Evolutionary conservation across 306 rosid genomes (phyloP).

Genomic region (Herpetospermum pedunculosum): DNA sequence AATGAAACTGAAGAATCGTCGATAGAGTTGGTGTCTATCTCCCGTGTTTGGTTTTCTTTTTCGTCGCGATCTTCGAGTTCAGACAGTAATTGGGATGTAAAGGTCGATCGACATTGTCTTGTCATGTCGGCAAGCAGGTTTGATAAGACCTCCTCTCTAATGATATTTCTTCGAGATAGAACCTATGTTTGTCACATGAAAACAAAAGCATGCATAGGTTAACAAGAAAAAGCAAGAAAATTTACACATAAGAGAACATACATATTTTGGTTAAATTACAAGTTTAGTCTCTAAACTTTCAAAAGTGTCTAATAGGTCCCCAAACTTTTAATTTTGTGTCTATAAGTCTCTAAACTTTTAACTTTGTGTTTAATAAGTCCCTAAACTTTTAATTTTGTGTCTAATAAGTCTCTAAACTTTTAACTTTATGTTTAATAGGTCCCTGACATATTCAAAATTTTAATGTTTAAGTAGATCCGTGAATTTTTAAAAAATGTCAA

Average conservation of each 20-base stretch:
- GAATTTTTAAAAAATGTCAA: too few species aligned
- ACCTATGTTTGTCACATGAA: constrained; percentile 31
- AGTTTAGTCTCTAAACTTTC: too few species aligned
- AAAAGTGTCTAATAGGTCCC: too few species aligned
- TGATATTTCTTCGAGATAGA: constrained; percentile 52
- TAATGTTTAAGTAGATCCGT: too few species aligned
- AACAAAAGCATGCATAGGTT: not conserved
- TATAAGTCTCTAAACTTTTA: too few species aligned
- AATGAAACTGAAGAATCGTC: constrained; percentile 48
- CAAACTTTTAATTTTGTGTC: too few species aligned
- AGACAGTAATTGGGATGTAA: constrained; percentile 41
- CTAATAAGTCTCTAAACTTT: too few species aligned
- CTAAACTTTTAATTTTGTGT: too few species aligned
- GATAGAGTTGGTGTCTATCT: constrained; percentile 38
- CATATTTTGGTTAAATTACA: too few species aligned
- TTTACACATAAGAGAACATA: not conserved
- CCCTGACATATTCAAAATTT: too few species aligned
- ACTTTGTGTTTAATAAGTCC: too few species aligned
- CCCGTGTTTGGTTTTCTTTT: constrained; percentile 54
- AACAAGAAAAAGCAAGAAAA: not conserved
- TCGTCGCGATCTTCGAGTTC: constrained; percentile 49
- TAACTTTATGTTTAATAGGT: too few species aligned
- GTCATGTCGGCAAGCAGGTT: constrained; percentile 40
- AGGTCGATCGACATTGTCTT: constrained; percentile 43
- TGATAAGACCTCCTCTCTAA: constrained; percentile 47